Percentiles rank a stretch among this genome's conserved stretches.
These are phyloP conservation scores for Plasmodium gaboni DNA, from an alignment of 169 alveolate genomes.

Conservation along the genomic window DNA sequence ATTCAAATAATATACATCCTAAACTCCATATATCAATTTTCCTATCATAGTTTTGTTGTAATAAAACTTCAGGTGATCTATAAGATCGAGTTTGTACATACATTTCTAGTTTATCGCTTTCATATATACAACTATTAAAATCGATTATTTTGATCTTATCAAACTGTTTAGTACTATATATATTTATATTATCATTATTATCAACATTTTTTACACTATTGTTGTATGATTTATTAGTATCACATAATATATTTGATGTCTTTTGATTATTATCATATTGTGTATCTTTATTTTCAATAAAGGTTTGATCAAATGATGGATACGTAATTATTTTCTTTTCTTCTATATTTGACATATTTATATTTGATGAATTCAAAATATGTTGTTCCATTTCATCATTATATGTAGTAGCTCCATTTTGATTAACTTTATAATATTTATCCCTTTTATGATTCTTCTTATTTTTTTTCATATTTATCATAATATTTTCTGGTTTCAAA, in stretches of 20 bases:
- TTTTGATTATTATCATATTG: neutral
- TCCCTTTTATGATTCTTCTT: constrained; percentile 5
- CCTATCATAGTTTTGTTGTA: constrained; percentile 97
- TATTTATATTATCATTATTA: neutral
- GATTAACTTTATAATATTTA: neutral
- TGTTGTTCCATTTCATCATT: neutral
- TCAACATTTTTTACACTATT: neutral
- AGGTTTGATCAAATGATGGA: neutral
- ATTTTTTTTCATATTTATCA: constrained; percentile 64
- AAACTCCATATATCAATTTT: constrained; percentile 98
- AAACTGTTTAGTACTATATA: constrained; percentile 57
- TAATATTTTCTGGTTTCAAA: constrained; percentile 97
- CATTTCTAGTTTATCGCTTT: constrained; percentile 93
- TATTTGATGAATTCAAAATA: neutral
- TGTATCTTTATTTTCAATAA: neutral
- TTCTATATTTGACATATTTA: neutral
- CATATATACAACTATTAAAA: constrained; percentile 96
- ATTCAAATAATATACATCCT: constrained; percentile 98
- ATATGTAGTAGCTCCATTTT: neutral
- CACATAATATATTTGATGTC: neutral
- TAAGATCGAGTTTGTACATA: constrained; percentile 97
- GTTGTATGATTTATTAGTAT: neutral
- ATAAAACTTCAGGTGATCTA: constrained; percentile 98
- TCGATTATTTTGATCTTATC: constrained; percentile 95
- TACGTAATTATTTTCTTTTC: no score